Conservation (phyloP, 164 flowering plant genomes). For the Litsea cubeba region DNA sequence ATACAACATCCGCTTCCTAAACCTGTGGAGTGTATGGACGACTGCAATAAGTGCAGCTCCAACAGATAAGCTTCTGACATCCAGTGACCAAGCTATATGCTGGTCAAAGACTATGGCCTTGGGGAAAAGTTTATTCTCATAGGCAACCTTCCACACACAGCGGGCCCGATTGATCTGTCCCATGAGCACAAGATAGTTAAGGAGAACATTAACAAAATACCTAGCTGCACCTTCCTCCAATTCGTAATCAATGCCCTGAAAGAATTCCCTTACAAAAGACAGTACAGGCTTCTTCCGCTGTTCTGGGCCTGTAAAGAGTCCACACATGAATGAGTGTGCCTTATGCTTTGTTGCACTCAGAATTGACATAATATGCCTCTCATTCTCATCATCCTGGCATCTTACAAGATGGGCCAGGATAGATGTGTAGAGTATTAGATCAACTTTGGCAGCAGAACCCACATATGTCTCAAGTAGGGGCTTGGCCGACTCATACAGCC, state of each 20-base stretch:
- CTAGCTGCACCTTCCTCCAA: constrained; percentile 83
- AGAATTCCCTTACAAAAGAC: constrained; percentile 84
- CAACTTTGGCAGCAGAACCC: constrained; percentile 77
- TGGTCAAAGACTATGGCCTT: constrained; percentile 98
- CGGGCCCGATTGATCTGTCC: constrained; percentile 97
- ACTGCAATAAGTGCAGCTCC: constrained; percentile 98
- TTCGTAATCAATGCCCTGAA: constrained; percentile 83
- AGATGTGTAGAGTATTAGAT: constrained; percentile 89
- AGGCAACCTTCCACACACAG: constrained; percentile 97
- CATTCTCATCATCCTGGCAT: constrained; percentile 86
- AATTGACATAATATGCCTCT: constrained; percentile 85
- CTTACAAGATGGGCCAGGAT: constrained; percentile 85
- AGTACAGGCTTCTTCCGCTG: constrained; percentile 88
- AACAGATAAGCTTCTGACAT: constrained; percentile 88
- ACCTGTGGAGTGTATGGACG: constrained; percentile 92
- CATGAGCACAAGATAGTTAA: constrained; percentile 94
- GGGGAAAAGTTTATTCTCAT: constrained; percentile 93
- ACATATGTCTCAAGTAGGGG: constrained; percentile 90
- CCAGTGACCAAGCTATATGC: constrained; percentile 98
- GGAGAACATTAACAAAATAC: constrained; percentile 90
- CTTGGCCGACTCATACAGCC: constrained; percentile 80
- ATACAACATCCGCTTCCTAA: constrained; percentile 93
- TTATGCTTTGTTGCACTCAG: constrained; percentile 78
- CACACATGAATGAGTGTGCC: constrained; percentile 92
- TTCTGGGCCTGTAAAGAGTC: constrained; percentile 91